Percentiles rank a stretch among this genome's conserved stretches.
Evolutionary conservation across 805 yeast genomes (phyloP).

Genomic region (Kodamaea hsintzibuensis): DNA sequence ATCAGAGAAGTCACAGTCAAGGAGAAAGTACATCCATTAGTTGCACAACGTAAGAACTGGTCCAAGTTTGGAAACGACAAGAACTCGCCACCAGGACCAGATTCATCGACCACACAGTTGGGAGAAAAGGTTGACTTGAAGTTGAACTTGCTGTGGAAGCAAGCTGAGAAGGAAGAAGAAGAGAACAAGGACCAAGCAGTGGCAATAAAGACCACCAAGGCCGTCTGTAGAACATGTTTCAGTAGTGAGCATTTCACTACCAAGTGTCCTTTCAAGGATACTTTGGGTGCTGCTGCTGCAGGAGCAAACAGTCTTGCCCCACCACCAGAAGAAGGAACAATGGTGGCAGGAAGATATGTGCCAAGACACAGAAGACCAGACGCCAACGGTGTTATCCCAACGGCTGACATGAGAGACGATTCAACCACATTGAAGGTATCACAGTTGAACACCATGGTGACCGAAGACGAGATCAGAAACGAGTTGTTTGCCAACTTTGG

Average conservation of each 20-base stretch:
- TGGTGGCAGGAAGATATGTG: conserved; percentile 38
- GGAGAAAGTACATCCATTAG: conserved; percentile 79
- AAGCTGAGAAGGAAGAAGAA: conserved; percentile 71
- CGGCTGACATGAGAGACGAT: conserved; percentile 66
- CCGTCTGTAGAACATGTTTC: conserved; percentile 75
- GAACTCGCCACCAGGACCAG: conserved; percentile 78
- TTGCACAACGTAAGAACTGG: conserved; percentile 91
- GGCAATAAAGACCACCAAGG: conserved; percentile 45
- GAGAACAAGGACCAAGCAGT: conserved; percentile 47
- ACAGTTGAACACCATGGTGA: conserved; percentile 82
- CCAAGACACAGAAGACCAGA: conserved; percentile 48
- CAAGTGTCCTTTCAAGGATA: conserved; percentile 94
- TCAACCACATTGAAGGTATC: conserved; percentile 85
- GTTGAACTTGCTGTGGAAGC: conserved; percentile 76
- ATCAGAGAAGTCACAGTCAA: conserved; percentile 73
- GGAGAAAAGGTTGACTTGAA: conserved; percentile 82
- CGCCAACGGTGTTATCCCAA: conserved; percentile 42
- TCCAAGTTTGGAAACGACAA: conserved; percentile 81
- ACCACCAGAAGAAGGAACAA: conserved; percentile 25
- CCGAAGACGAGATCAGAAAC: conserved; percentile 75
- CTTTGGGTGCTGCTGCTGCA: conserved; percentile 57
- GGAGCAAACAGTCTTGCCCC: conserved; percentile 44
- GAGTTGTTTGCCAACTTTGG: conserved; percentile 71
- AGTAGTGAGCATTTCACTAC: conserved; percentile 91
- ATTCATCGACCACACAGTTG: conserved; percentile 80